phyloP scores from a whole-genome alignment of 139 green algal species.

The Chlorella sp. region DNA sequence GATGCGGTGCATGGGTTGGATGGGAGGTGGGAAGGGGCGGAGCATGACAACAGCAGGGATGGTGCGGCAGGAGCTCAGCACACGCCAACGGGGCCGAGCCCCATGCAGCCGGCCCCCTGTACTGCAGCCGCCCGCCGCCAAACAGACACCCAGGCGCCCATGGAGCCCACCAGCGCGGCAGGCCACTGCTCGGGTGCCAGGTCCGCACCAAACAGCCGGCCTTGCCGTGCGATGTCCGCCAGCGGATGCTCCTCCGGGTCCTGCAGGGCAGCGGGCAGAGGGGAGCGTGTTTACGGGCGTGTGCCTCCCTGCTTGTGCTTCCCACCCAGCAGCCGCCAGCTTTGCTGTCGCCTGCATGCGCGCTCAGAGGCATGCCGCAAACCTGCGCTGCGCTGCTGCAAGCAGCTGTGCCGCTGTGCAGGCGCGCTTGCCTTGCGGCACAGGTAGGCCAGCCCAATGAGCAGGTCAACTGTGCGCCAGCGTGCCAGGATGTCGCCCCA shows the following conservation, averaged over 20 bases:
- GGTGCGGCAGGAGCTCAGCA: not conserved
- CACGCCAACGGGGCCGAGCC: too few relatives aligned
- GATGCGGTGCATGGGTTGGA: not conserved
- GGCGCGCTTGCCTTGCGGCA: constrained; percentile 39
- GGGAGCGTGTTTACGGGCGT: not conserved
- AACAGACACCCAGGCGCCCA: too few relatives aligned
- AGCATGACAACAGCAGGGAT: not conserved
- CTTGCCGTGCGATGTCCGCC: constrained; percentile 68
- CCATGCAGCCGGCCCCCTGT: too few relatives aligned
- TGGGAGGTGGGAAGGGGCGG: not conserved
- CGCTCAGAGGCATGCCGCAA: too few relatives aligned
- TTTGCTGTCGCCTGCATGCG: too few relatives aligned
- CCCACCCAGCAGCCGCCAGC: too few relatives aligned
- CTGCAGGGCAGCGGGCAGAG: not conserved
- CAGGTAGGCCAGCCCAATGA: constrained; percentile 87
- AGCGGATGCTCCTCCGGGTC: constrained; percentile 59
- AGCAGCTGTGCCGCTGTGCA: not conserved
- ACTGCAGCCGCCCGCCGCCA: too few relatives aligned
- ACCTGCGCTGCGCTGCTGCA: too few relatives aligned
- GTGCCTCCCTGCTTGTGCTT: too few relatives aligned
- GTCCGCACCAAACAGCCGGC: constrained; percentile 24
- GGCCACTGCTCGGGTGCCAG: not conserved
- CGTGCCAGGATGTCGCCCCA: constrained; percentile 80
- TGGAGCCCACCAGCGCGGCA: not conserved
- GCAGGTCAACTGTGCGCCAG: constrained; percentile 85